These are phyloP conservation scores for Orbilia ellipsospora DNA, from an alignment of 2,329 filamentous ascomycete genomes.

Conservation along the genomic window DNA sequence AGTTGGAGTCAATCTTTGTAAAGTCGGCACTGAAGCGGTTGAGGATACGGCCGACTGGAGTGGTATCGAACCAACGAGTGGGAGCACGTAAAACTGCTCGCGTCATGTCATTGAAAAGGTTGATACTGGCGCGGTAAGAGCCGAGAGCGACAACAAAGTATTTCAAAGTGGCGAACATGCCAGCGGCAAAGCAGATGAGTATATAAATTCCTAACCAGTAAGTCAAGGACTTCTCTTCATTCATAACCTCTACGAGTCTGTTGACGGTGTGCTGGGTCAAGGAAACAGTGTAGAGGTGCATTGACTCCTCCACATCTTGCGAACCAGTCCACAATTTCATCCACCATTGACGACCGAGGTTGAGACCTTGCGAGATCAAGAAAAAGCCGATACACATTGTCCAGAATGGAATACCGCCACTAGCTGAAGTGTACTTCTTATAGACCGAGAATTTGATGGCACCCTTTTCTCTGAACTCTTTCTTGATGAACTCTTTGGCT, in stretches of 20 bases:
- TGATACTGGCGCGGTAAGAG: conserved; percentile 75
- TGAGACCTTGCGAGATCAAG: conserved; percentile 52
- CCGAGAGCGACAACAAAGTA: conserved; percentile 74
- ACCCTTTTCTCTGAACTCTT: conserved; percentile 77
- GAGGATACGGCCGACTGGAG: conserved; percentile 78
- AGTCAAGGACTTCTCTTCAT: conserved; percentile 64
- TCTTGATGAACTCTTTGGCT: conserved; percentile 78
- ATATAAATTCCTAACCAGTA: conserved; percentile 78
- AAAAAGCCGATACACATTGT: conserved; percentile 52
- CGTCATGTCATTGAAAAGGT: conserved; percentile 74
- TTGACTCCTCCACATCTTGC: conserved; percentile 11
- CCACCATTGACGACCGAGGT: conserved; percentile 57
- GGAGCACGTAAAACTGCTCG: conserved; percentile 76
- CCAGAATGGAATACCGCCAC: conserved; percentile 66
- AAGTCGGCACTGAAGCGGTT: conserved; percentile 85
- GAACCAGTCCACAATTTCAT: conserved; percentile 59
- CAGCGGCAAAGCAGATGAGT: conserved; percentile 69
- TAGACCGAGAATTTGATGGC: conserved; percentile 77
- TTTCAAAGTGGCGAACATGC: conserved; percentile 71
- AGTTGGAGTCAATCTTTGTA: conserved; percentile 75
- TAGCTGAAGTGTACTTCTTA: conserved; percentile 73
- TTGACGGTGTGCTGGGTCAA: conserved; percentile 63
- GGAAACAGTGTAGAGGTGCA: conserved; percentile 39
- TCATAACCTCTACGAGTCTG: conserved; percentile 58
- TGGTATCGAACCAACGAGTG: conserved; percentile 82